Conservation (phyloP, 139 green algal genomes). For the Closterium sp. region DNA sequence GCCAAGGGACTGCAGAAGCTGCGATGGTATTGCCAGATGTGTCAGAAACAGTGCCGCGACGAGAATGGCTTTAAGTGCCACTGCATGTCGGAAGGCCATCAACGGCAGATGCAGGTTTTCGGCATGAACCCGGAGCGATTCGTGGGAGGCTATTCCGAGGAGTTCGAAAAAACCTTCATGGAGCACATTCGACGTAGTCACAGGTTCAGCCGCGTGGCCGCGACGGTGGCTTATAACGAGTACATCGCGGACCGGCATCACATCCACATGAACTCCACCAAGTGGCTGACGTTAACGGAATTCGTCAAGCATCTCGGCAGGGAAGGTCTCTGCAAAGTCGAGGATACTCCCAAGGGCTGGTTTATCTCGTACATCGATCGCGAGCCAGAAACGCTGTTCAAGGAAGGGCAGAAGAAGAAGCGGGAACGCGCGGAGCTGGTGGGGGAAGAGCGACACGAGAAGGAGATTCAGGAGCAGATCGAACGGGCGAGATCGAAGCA, state of each 20-base stretch:
- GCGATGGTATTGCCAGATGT: constrained; percentile 95
- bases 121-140: constrained; percentile 74
- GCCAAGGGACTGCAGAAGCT: constrained; percentile 95
- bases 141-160: constrained; percentile 79
- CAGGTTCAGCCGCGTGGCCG: constrained; percentile 31
- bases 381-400: constrained; percentile 36
- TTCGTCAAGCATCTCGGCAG: constrained; percentile 80
- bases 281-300: constrained; percentile 87
- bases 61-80: constrained; percentile 95
- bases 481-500: constrained; percentile 38
- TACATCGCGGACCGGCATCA: constrained; percentile 88
- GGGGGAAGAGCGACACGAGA: constrained; percentile 38
- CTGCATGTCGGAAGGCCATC: constrained; percentile 53
- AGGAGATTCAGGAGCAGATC: constrained; percentile 33
- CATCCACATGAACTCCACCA: constrained; percentile 97
- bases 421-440: constrained; percentile 36
- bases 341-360: constrained; percentile 89
- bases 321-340: constrained; percentile 83
- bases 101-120: constrained; percentile 67
- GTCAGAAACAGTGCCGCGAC: constrained; percentile 95
- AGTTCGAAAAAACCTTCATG: constrained; percentile 89
- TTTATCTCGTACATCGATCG: constrained; percentile 61
- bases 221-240: constrained; percentile 87
- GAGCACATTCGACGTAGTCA: constrained; percentile 71
- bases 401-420: constrained; percentile 34